phyloP scores from a whole-genome alignment of 345 rosid species.

The Salix viminalis region DNA sequence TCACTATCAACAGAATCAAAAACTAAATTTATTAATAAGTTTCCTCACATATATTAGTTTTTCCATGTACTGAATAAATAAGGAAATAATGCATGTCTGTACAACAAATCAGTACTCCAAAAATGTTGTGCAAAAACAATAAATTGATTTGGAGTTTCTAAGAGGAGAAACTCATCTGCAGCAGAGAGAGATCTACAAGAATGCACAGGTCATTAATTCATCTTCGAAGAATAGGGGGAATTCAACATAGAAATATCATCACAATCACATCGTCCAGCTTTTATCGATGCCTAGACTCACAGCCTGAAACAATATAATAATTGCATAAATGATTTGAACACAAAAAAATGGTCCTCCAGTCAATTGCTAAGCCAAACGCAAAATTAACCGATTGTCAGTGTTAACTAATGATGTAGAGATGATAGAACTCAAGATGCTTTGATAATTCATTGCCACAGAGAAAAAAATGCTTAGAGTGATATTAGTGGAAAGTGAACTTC shows the following conservation, averaged over 20 bases:
- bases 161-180: slow-evolving; percentile 59
- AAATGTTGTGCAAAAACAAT: slow-evolving; percentile 19
- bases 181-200: slow-evolving; percentile 39
- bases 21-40: background rate
- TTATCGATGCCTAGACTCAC: slow-evolving; percentile 23
- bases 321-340: slow-evolving; percentile 20
- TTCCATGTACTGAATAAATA: slow-evolving; percentile 17
- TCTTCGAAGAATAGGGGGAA: slow-evolving; percentile 28
- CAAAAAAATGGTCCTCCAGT: background rate
- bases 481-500: too few species aligned
- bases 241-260: slow-evolving; percentile 21
- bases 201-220: slow-evolving; percentile 27
- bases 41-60: slow-evolving; percentile 5
- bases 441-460: background rate
- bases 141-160: slow-evolving; percentile 39
- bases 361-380: background rate
- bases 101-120: slow-evolving; percentile 28
- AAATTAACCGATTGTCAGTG: background rate
- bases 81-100: slow-evolving; percentile 30
- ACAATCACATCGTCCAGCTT: slow-evolving; percentile 22
- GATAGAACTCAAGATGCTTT: background rate
- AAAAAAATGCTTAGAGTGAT: too few species aligned
- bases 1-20: background rate
- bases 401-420: background rate
- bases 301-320: slow-evolving; percentile 40